Base-by-base conservation (phyloP, 2,329 filamentous ascomycete species). In the Pseudopithomyces maydicus region DNA sequence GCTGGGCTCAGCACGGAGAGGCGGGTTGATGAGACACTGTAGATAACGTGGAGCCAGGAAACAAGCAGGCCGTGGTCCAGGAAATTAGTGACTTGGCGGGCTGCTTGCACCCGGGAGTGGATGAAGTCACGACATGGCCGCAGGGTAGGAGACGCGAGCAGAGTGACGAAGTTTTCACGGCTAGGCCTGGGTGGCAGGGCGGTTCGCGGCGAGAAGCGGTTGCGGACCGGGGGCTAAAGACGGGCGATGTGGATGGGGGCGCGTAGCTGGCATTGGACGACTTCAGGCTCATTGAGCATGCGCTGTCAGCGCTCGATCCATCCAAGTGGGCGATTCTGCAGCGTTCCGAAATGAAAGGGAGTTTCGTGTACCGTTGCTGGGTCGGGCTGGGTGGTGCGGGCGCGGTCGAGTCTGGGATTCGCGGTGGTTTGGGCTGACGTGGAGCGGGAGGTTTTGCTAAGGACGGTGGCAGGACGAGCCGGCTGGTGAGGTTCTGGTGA, bases 321-420 rank as follows among this genome's bases (percentile, higher is more conserved):
- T 62, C 58, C 62, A 65, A 52, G 65, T 69, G 73, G 71, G 64
- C 65, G 69, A 75, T 73, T 65, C 67, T 74, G 70, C 70, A 73
- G 67, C 57, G 47, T 67, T 63, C 73, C 72, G 72, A 76, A 76
- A 76, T 76, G 70, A 73, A 66, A 74, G 71, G 73, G 70, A 72
- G 62, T 59, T 55, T 65, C 70, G 72, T 74, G 64, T 66, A 52
- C 68, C 71, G 64, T 72, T 56, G 61, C 58, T 54, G 62, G 43
- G 57, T 62, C 43, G 35, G 7, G n/a, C 51, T 45, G 56, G 44
- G 54, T 54, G 47, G 52, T 42, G 56, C 54, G 51, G 59, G 56
- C 49, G 54, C 58, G 56, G 61, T 54, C 61, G 55, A 39, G n/a
- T 11, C 35, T 38, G 38, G 47, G 20, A 58, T 58, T 42, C 56